Base-by-base conservation (phyloP, 2,329 filamentous ascomycete species). In the Xylaria sp. region DNA sequence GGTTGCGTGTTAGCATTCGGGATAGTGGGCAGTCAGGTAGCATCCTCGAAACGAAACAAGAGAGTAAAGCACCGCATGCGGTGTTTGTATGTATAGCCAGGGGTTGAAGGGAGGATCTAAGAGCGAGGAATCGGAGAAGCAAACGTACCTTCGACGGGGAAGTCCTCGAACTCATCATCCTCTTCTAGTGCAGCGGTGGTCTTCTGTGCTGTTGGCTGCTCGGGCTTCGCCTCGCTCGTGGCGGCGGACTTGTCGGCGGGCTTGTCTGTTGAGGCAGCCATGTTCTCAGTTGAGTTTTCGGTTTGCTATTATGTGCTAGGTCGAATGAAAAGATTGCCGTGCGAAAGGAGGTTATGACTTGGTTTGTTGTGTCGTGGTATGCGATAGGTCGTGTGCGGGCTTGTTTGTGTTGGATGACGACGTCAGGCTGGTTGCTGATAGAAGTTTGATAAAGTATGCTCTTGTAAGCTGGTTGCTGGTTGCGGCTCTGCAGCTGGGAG, bases 131-230 rank as follows among this genome's bases (percentile, higher is more conserved):
- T 13, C 9, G 15, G 13, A 48, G 18, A 1, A 39, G 49, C 18
- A 57, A n/a, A 73, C 84, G 51, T 83, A 97, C 96, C 94, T 83
- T 99, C 95, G 66, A 97, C 92, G 31, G 96, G 96, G 79, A 99
- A 99, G 81, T 99, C 96, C 80, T 99, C 96, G 78, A 99, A 99
- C 84, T 99, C 96, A 81, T 99, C 96, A 79, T 99, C 96, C 81
- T 99, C 96, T 81, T 97, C 96, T 33, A 98, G 87, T 67, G 92
- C 88, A 41, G 91, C 84, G 64, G 85, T 81, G 67, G 89, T 85
- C 81, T 92, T 91, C 79, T 90, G 85, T 77, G 89, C 84, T 74
- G 85, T 84, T 74, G 86, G 83, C 67, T 82, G 79, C 71, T 82
- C 80, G 82, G 85, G 77, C 77, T 82, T 80, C 49, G 74, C 67